A percentile compares a stretch with the other conserved stretches of the same genome.
Evolutionary conservation across 2,329 filamentous ascomycete species (phyloP).

Genomic region (Venturiaceae sp.): DNA sequence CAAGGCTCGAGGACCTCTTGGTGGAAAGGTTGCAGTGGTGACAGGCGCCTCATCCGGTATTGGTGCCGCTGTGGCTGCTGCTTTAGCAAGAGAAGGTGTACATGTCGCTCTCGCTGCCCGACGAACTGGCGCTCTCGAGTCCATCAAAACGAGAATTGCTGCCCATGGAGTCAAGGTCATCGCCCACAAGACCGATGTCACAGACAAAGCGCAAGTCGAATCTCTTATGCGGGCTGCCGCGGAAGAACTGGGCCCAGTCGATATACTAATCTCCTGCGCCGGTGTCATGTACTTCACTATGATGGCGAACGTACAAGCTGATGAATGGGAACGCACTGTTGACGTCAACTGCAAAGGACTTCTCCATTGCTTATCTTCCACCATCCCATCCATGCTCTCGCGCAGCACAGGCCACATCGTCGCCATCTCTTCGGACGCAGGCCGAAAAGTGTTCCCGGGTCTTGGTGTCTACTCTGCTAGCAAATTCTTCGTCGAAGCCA

Average conservation of each 20-base stretch:
- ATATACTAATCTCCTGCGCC: constrained; percentile 71
- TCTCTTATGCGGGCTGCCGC: constrained; percentile 50
- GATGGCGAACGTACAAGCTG: constrained; percentile 66
- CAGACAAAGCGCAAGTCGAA: constrained; percentile 55
- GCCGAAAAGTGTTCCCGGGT: constrained; percentile 72
- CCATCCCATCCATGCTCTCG: constrained; percentile 61
- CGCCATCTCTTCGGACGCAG: constrained; percentile 73
- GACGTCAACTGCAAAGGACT: constrained; percentile 83
- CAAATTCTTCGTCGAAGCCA: constrained; percentile 80
- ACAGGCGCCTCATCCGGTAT: constrained; percentile 11
- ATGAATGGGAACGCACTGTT: constrained; percentile 74
- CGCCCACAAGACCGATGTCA: constrained; percentile 63
- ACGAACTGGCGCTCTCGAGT: constrained; percentile 57
- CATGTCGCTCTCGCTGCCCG: constrained; percentile 51
- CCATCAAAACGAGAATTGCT: constrained; percentile 52
- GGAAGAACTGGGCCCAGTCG: constrained; percentile 58
- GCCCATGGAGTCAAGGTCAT: constrained; percentile 54
- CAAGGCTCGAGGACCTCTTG: constrained; percentile 44
- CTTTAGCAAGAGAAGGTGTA: constrained; percentile 30
- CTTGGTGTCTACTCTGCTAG: constrained; percentile 73
- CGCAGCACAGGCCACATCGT: constrained; percentile 65
- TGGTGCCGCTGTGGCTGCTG: constrained; percentile 17
- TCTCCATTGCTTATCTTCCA: constrained; percentile 59
- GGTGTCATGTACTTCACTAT: constrained; percentile 86
- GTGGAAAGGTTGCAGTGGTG: constrained; percentile 10